Base-by-base conservation (phyloP, 2,329 filamentous ascomycete species). In the Aspergillus fumigatiaffinis region DNA sequence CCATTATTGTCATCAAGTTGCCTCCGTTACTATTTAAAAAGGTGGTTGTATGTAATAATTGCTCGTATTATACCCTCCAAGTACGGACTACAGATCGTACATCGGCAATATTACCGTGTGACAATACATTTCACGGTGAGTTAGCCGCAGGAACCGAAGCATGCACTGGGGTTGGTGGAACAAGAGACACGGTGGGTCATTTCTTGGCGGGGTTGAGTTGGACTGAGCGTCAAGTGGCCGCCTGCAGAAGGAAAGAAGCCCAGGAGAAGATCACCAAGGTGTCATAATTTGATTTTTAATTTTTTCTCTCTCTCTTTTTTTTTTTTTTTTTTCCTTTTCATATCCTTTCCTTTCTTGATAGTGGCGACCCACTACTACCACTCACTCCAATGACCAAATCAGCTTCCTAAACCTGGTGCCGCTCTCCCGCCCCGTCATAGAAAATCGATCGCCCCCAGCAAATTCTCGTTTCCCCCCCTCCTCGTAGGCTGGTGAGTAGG, bases 81-180 rank as follows among this genome's bases (percentile, higher is more conserved):
- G 50, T 35, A 41, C 23, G 10, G 29, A 17, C 12, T 17, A 35
- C 32, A 28, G n/a, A 42, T 25, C 10, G 26, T 44, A 38, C 32
- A 38, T 38, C 32, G 3, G 32, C 23, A 28, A 53, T 21, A 14
- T 47, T 32, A 53, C 25, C 3, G 21, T 23, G 44, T 47, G 44
- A 47, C 44, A 47, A 48, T 55, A 58, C 38, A 49, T 50, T 53
- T 51, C 61, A 58, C 50, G 55, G 58, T 61, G 58, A 59, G 54
- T 58, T 60, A 63, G 62, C 64, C 63, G 65, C 65, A 66, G 63
- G 65, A 66, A 66, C 62, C 57, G 57, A 65, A 62, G 60, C 51
- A 59, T 62, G 60, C 63, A 60, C 56, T 50, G 50, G 54, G 55
- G 60, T 59, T 56, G 57, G 55, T 54, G 60, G 46, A 54, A 51